Conservation (phyloP, 2,329 filamentous ascomycete species). For the Trichoderma breve region DNA sequence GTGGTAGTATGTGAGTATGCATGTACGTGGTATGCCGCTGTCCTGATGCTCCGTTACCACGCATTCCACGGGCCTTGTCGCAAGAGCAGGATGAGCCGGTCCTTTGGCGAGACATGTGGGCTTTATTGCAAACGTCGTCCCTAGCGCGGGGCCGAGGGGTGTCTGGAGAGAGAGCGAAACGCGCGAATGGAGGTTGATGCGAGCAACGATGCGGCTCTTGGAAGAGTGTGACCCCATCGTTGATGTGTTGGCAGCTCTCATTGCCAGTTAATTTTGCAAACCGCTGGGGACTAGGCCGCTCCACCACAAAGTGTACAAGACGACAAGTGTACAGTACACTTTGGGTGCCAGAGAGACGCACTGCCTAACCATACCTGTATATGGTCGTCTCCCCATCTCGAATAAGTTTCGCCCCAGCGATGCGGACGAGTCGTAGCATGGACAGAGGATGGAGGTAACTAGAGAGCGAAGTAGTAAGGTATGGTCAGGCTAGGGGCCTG, state of each 20-base stretch:
- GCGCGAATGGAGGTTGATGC: slow-evolving; percentile 48
- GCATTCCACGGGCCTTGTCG: slow-evolving; percentile 33
- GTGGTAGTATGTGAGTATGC: neutral
- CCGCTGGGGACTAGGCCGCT: slow-evolving; percentile 61
- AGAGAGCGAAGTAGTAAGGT: slow-evolving; percentile 3
- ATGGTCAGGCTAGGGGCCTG: neutral
- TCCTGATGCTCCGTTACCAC: slow-evolving; percentile 14
- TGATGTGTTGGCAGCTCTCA: slow-evolving; percentile 90
- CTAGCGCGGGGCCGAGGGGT: slow-evolving; percentile 50
- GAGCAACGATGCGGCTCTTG: slow-evolving; percentile 65
- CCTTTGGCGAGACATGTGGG: slow-evolving; percentile 52
- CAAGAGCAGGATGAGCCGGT: slow-evolving; percentile 44
- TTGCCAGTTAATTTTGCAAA: slow-evolving; percentile 72
- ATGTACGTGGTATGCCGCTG: slow-evolving; percentile 4
- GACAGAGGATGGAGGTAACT: neutral
- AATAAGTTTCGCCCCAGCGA: slow-evolving; percentile 37
- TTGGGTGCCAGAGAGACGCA: slow-evolving; percentile 36
- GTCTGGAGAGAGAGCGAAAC: slow-evolving; percentile 41
- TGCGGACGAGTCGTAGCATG: slow-evolving; percentile 14
- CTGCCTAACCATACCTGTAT: slow-evolving; percentile 32
- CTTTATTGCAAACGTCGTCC: slow-evolving; percentile 59
- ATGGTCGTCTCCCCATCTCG: slow-evolving; percentile 40
- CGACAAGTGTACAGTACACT: neutral
- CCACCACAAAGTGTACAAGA: slow-evolving; percentile 52
- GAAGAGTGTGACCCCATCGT: slow-evolving; percentile 62